These are phyloP conservation scores for Onygenales sp. DNA, from an alignment of 2,329 filamentous ascomycete species.

Conservation along the genomic window DNA sequence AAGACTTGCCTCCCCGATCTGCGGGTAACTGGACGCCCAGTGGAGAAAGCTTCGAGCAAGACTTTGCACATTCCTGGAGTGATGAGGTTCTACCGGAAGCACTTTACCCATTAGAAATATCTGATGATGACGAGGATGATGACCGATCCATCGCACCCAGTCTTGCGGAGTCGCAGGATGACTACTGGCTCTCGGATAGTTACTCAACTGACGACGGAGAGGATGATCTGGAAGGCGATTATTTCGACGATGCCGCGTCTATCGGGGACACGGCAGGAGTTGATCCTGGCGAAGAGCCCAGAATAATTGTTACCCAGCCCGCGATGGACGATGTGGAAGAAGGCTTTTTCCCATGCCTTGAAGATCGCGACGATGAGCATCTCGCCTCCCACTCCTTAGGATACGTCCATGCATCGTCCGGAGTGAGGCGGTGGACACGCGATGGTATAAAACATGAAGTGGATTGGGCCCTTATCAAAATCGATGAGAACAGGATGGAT, in stretches of 20 bases:
- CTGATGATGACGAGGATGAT: constrained; percentile 44
- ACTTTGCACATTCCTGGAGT: constrained; percentile 27
- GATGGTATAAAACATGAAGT: constrained; percentile 77
- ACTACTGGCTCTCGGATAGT: constrained; percentile 37
- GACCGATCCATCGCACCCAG: constrained; percentile 27
- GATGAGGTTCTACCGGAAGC: constrained; percentile 30
- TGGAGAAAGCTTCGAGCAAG: constrained; percentile 14
- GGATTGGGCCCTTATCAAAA: constrained; percentile 86
- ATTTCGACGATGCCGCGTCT: constrained; percentile 48
- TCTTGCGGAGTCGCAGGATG: constrained; percentile 29
- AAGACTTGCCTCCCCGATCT: constrained; percentile 33
- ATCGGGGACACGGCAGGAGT: constrained; percentile 71
- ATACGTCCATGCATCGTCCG: constrained; percentile 80
- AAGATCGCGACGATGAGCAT: constrained; percentile 71
- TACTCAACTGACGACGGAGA: constrained; percentile 46
- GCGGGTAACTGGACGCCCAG: constrained; percentile 26
- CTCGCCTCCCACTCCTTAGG: constrained; percentile 72
- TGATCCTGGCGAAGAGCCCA: constrained; percentile 62
- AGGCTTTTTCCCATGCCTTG: constrained; percentile 70
- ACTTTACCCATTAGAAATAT: constrained; percentile 41
- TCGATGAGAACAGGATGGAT: constrained; percentile 62
- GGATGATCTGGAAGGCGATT: constrained; percentile 36
- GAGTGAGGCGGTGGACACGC: constrained; percentile 65
- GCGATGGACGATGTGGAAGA: constrained; percentile 79
- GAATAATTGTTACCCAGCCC: constrained; percentile 79